Percentiles rank a stretch among this genome's conserved stretches.
These are phyloP conservation scores for Leccinum disarticulatum DNA, from an alignment of 768 basidiomycete species.

Conservation along the genomic window DNA sequence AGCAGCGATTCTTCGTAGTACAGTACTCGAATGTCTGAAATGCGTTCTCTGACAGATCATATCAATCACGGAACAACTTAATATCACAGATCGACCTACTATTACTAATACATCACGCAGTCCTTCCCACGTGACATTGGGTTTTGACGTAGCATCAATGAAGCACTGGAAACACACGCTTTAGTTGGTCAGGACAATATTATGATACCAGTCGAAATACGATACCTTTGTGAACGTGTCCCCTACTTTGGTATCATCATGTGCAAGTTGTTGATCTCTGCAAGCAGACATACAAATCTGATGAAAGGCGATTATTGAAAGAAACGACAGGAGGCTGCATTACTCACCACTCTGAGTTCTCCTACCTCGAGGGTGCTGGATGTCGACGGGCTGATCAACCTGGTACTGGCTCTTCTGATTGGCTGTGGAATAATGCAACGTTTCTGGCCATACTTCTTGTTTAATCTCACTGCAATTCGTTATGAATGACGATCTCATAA, in stretches of 20 bases:
- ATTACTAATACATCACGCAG: conserved; percentile 8
- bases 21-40: conserved; percentile 12
- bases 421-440: background rate
- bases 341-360: conserved; percentile 22
- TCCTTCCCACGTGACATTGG: conserved; percentile 19
- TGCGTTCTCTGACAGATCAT: conserved; percentile 4
- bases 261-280: conserved; percentile 24
- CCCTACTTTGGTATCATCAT: conserved; percentile 20
- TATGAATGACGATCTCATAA: background rate
- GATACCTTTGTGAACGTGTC: conserved; percentile 29
- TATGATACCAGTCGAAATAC: background rate
- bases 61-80: background rate
- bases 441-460: conserved; percentile 1
- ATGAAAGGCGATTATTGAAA: background rate
- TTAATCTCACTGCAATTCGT: conserved; percentile 10
- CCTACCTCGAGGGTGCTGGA: conserved; percentile 7
- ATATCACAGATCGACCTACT: conserved; percentile 8
- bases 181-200: background rate
- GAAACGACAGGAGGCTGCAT: background rate
- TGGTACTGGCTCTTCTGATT: conserved; percentile 10
- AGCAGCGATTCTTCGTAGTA: conserved; percentile 7
- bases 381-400: conserved; percentile 2
- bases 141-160: conserved; percentile 12
- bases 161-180: conserved; percentile 15
- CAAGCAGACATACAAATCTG: conserved; percentile 17